Base-by-base conservation (phyloP, 192 early-diverging fungal genomes). In the Backusella australiensis region DNA sequence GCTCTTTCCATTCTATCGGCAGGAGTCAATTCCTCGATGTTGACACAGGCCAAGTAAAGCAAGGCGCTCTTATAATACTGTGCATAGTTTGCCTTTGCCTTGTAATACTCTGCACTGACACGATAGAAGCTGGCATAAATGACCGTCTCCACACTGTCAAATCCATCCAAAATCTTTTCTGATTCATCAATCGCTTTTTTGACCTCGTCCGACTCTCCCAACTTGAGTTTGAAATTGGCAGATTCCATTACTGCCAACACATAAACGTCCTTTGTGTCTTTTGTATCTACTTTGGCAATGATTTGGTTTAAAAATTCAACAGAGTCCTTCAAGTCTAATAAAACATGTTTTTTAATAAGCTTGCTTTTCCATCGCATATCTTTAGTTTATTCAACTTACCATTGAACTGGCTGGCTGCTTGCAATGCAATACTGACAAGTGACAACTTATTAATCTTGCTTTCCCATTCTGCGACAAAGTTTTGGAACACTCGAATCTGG, bases 1-100 rank as follows among this genome's bases (percentile, higher is more conserved):
- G 97, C 98, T 36, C 97, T 89, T 80, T 95, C 93, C n/a, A 86
- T 85, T 69, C 91, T 93, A 81, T 99, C 97, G 23, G 85, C 86
- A 0, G 42, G 23, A 15, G 89, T 84, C 59, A 99, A 77, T 39
- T 96, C 95, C 73, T 96, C 90, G 56, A 99, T 77, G 39, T 93
- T 87, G 17, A 98, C 91, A 44, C 96, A 99, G 0, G 97, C 96
- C 44, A 99, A 82, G 82, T 92, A 97, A 42, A 99, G 86, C 67
- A 99, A 83, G 1, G 98, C 95, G 74, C 92, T 95, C 86, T 96
- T 95, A 84, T 98, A 99, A 79, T 96, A 99, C 78, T 96, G 89
- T 15, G 93, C 94, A 83, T 95, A 99, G 21, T 90, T 88, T 0
- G 93, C 93, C 81, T 97, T 95, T 49, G 95, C 94, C 91, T 99